These are phyloP conservation scores for Bimuria novae-zelandiae DNA, from an alignment of 2,329 filamentous ascomycete genomes.

Conservation along the genomic window DNA sequence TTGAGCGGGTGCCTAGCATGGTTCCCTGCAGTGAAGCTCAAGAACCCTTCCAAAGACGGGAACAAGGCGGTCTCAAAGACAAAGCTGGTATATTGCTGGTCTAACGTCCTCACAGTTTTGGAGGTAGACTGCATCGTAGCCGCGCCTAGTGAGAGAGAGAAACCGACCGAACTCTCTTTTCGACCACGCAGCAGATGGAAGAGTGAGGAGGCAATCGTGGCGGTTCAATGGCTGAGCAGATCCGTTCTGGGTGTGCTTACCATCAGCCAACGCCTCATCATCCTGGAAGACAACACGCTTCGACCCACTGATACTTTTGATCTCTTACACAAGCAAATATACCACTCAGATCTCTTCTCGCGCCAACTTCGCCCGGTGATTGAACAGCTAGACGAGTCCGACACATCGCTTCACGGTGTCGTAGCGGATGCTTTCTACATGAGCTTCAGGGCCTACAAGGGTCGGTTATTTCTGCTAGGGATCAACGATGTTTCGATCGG, in stretches of 20 bases:
- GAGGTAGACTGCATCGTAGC: conserved; percentile 74
- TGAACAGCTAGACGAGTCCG: conserved; percentile 85
- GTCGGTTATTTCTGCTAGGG: conserved; percentile 87
- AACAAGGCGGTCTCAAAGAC: conserved; percentile 74
- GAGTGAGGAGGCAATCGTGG: conserved; percentile 92
- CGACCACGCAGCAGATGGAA: conserved; percentile 85
- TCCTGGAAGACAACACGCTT: conserved; percentile 83
- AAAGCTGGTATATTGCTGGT: conserved; percentile 98
- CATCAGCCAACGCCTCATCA: conserved; percentile 89
- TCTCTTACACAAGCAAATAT: conserved; percentile 87
- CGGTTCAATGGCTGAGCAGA: conserved; percentile 93
- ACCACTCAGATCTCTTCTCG: conserved; percentile 88
- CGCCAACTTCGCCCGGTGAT: conserved; percentile 82
- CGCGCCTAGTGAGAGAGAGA: conserved; percentile 69
- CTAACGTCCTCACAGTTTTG: conserved; percentile 91
- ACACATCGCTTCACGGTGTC: conserved; percentile 89
- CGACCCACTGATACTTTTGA: conserved; percentile 95
- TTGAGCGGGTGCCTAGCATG: conserved; percentile 94
- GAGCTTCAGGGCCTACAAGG: conserved; percentile 96
- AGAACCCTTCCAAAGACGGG: conserved; percentile 69
- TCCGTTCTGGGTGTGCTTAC: conserved; percentile 92
- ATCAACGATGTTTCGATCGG: conserved; percentile 92
- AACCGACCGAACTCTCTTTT: conserved; percentile 78
- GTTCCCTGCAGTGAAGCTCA: conserved; percentile 95
- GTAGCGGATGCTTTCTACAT: conserved; percentile 97